These are phyloP conservation scores for Acanthamoeba royreba DNA, from an alignment of 208 protist species.

Conservation along the genomic window DNA sequence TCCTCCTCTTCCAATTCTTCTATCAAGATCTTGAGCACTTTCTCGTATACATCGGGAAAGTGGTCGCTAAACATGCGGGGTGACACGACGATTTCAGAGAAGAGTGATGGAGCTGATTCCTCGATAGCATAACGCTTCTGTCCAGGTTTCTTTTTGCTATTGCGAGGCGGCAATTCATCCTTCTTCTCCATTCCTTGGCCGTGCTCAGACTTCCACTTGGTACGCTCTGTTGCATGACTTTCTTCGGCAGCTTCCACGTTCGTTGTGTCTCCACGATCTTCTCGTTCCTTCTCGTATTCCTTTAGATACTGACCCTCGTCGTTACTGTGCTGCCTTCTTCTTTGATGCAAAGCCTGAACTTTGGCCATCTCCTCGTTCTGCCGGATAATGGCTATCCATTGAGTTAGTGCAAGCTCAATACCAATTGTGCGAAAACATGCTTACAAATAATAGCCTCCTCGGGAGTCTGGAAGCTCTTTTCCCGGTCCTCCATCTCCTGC, in stretches of 20 bases:
- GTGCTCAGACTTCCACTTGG: not conserved
- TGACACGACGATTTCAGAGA: conserved; percentile 31
- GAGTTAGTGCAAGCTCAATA: no score
- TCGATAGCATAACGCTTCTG: conserved; percentile 9
- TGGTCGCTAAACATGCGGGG: conserved; percentile 21
- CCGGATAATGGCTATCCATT: not conserved
- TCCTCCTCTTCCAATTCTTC: not conserved
- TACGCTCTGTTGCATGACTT: not conserved
- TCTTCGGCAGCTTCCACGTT: not conserved
- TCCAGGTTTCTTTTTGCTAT: not conserved
- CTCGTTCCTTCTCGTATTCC: not conserved
- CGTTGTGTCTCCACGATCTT: not conserved
- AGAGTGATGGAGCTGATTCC: conserved; percentile 23
- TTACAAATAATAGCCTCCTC: not conserved
- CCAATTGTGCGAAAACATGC: no score
- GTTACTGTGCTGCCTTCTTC: not conserved
- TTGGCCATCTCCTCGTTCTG: not conserved
- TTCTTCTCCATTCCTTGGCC: not conserved
- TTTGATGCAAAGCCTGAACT: not conserved
- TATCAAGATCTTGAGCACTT: not conserved
- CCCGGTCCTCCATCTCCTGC: not conserved
- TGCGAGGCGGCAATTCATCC: not conserved
- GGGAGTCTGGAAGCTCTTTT: not conserved
- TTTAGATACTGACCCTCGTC: not conserved
- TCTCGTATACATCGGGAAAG: conserved; percentile 37